These are phyloP conservation scores for Lantana camara DNA, from an alignment of 257 asterid species.

Conservation along the genomic window DNA sequence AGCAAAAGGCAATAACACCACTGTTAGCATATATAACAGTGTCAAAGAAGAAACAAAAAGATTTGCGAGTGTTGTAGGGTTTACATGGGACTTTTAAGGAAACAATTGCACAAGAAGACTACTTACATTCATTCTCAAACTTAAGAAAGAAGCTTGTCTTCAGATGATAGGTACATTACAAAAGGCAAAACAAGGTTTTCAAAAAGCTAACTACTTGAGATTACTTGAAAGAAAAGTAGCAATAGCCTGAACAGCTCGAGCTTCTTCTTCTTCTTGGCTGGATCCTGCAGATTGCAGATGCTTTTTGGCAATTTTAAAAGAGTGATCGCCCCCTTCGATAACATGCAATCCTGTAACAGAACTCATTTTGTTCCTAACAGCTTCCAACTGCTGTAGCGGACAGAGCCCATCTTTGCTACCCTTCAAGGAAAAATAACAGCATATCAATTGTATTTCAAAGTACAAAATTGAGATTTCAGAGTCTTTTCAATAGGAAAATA, in stretches of 20 bases:
- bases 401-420: conserved; percentile 92
- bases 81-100: no score
- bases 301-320: conserved; percentile 75
- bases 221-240: conserved; percentile 46
- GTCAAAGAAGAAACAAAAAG: no score
- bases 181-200: conserved; percentile 1
- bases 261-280: conserved; percentile 70
- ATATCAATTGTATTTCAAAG: background rate
- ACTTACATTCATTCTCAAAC: conserved; percentile 2
- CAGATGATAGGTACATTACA: background rate
- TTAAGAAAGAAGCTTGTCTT: background rate
- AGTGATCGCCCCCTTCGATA: conserved; percentile 90
- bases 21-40: no score
- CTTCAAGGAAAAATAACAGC: conserved; percentile 38
- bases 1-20: no score
- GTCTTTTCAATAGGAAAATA: no score
- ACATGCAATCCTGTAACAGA: conserved; percentile 54
- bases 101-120: no score
- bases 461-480: no score
- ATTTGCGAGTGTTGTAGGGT: no score
- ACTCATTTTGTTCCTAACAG: conserved; percentile 66
- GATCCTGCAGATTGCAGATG: conserved; percentile 50
- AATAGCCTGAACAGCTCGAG: conserved; percentile 55
- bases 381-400: conserved; percentile 63
- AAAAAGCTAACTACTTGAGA: conserved; percentile 18